phyloP scores from a whole-genome alignment of 306 rosid species.

The Rosa lucieae region DNA sequence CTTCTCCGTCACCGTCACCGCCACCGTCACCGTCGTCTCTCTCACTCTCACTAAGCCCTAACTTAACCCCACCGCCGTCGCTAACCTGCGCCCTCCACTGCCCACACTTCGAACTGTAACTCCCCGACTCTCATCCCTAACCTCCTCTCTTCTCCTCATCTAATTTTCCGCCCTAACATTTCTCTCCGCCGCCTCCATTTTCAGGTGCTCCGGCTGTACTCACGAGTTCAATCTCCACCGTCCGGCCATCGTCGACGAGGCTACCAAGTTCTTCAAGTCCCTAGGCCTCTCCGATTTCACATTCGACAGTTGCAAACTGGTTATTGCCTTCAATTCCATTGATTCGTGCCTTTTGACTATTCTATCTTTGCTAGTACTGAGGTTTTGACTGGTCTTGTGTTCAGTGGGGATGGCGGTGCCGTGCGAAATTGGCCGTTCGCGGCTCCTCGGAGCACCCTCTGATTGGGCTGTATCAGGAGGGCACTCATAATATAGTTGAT shows the following conservation, averaged over 20 bases:
- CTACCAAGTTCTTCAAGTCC: constrained; percentile 58
- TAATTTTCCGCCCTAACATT: neutral
- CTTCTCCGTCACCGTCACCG: constrained; percentile 10
- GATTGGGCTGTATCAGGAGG: constrained; percentile 86
- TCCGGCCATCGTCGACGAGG: constrained; percentile 73
- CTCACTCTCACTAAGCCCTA: constrained; percentile 33
- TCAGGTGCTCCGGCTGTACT: constrained; percentile 90
- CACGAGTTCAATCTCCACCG: constrained; percentile 88
- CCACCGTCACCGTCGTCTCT: constrained; percentile 28
- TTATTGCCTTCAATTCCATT: neutral
- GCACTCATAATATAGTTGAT: constrained; percentile 83
- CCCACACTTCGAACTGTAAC: constrained; percentile 78
- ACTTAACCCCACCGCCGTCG: constrained; percentile 39
- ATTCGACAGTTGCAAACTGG: constrained; percentile 77
- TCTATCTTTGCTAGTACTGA: neutral
- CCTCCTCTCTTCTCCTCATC: neutral
- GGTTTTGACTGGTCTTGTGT: constrained; percentile 5
- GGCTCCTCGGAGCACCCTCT: constrained; percentile 65
- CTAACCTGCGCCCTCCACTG: constrained; percentile 78
- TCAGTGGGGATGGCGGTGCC: constrained; percentile 97
- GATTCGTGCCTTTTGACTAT: neutral
- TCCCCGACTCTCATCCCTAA: neutral
- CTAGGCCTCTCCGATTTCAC: constrained; percentile 73
- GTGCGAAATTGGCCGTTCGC: constrained; percentile 90
- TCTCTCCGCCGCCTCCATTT: neutral